These are phyloP conservation scores for Aspergillus awamori DNA, from an alignment of 2,329 filamentous ascomycete genomes.

Conservation along the genomic window DNA sequence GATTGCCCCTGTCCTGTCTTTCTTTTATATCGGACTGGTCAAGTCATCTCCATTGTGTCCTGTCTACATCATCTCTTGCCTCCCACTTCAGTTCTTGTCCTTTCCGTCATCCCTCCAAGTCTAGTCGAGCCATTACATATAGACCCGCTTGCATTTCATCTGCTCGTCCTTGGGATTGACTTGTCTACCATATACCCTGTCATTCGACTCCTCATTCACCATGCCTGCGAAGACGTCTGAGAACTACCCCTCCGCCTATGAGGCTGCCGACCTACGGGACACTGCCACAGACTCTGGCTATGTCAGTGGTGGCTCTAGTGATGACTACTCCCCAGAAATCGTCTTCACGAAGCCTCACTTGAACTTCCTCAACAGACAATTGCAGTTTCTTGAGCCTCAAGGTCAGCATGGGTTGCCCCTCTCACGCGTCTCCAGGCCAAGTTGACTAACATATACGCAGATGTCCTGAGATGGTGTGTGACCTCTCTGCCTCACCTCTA, in stretches of 20 bases:
- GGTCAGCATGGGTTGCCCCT: constrained; percentile 45
- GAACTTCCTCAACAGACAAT: constrained; percentile 84
- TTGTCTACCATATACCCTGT: constrained; percentile 10
- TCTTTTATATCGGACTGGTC: constrained; percentile 33
- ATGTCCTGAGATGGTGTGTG: constrained; percentile 90
- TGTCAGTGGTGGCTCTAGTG: constrained; percentile 66
- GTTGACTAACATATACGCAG: constrained; percentile 43
- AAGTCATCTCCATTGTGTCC: constrained; percentile 23
- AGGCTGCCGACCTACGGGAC: constrained; percentile 44
- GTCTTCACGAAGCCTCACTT: constrained; percentile 86
- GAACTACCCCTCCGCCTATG: constrained; percentile 41
- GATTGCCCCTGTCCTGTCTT: constrained; percentile 29
- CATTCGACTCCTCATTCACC: constrained; percentile 18
- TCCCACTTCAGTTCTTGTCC: constrained; percentile 7
- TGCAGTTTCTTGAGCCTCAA: constrained; percentile 83
- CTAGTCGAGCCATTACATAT: constrained; percentile 3
- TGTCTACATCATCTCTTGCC: constrained; percentile 17
- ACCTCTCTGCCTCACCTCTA: constrained; percentile 86
- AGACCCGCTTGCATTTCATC: constrained; percentile 5
- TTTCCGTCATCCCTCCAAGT: constrained; percentile 10
- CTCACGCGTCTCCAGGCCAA: constrained; percentile 17
- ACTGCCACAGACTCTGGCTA: constrained; percentile 83
- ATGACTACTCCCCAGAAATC: constrained; percentile 69
- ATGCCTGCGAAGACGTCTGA: constrained; percentile 45
- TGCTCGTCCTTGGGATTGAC: constrained; percentile 7